Evolutionary conservation across 139 green algal genomes (phyloP), one percentile per base, ranked within the genome.

Genomic region (Chlorella sorokiniana): DNA sequence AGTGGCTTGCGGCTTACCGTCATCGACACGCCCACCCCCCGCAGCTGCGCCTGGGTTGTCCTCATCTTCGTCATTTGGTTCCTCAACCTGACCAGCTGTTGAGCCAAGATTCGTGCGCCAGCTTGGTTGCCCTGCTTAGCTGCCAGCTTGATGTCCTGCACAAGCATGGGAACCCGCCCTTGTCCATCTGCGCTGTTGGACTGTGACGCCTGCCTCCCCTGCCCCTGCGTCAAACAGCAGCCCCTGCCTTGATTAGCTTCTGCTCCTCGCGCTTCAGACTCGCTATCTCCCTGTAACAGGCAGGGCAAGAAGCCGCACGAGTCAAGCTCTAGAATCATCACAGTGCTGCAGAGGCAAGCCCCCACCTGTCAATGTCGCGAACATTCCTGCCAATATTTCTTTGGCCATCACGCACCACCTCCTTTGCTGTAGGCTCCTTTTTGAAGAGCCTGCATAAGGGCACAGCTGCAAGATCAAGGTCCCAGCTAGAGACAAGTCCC

Each of bases 51-150:
- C 38, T 67, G 63, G 54, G 83, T 84, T 38, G 84, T 88, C 5
- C 84, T 84, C 67, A 95, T 82, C 68, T 92, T 90, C 27, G 86
- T 67, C 40, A 88, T 81, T 76, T 95, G 92, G 1, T 20, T 76
- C 3, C 90, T 70, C 33, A 95, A 37, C 11, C 90, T 83, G 31
- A 94, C 88, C 4, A 94, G 83, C 16, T 84, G 83, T 81, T 94
- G 90, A n/a, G 90, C 90, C 61, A 94, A 78, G 29, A 91, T 86
- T 59, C 25, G 83, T 69, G 40, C 59, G 27, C 64, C 82, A 14
- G 78, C 81, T 42, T 85, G 48, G 77, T 93, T 93, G 59, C 84
- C 84, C 27, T 83, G 63, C 25, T 42, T 54, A 10, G 82, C 82
- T 37, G 82, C 74, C 7, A 27, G 42, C 42, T 81, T 86, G 61